Base-by-base conservation (phyloP, 495 filamentous ascomycete species). In the Neurospora sp. region DNA sequence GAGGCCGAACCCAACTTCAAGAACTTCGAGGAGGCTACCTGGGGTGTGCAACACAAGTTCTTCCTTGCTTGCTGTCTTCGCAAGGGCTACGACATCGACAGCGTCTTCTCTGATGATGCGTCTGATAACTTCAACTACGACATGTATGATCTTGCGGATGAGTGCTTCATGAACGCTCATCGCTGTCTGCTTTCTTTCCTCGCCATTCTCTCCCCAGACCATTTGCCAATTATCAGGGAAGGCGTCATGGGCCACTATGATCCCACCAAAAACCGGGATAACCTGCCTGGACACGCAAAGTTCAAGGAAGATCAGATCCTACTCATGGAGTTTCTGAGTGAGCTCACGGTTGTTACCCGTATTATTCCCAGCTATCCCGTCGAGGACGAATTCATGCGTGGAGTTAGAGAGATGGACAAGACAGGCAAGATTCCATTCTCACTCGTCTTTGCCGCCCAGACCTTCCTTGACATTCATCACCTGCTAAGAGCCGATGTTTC, bases 381-480 rank as follows among this genome's bases (percentile, higher is more conserved):
- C 8, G 72, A 80, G 20, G 84, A 85, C 54, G 82, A 84, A 70
- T 79, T 85, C 40, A 72, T 81, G n/a, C 79, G 82, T 5, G 79
- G 79, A 0, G 70, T 85, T 40, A 72, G 72, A 31, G 74, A 81
- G 62, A 70, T 81, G 41, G 72, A 59, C 31, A 69, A 73, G 14
- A 79, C 78, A 1, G 35, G 69, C 37, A 8, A 76, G 4, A 48
- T 83, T 2, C 70, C 82, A 8, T 71, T 83, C 3, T 79, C 77
- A 66, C 73, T 79, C 4, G 78, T 84, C 2, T 84, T 85, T 69
- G 80, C 83, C 35, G 77, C 77, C 3, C 83, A 85, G 23, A 62
- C 80, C n/a, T 85, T 80, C 48, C 77, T 85, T 5, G 82, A 85
- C 44, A 81, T 80, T n/a, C 79, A 81, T 62, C 80, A 84, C 66